Base-by-base conservation (phyloP, 768 basidiomycete species). In the Steccherinum ochraceum region DNA sequence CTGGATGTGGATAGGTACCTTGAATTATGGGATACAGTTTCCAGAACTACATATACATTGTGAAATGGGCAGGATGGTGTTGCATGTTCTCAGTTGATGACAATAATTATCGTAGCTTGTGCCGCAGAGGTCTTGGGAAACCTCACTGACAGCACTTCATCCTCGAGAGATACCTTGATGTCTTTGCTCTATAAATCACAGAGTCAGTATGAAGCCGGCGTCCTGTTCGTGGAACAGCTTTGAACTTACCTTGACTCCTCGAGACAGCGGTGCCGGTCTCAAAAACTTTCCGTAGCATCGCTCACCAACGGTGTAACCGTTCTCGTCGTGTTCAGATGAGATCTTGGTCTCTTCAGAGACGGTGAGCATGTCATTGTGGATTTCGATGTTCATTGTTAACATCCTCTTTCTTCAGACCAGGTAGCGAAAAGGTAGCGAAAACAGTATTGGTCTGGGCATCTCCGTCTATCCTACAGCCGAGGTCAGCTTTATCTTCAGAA, bases 381-480 rank as follows among this genome's bases (percentile, higher is more conserved):
- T 57, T 48, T 82, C 79, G 55, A 84, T n/a, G n/a, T n/a, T n/a
- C n/a, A n/a, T n/a, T 73, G 46, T 65, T 63, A 45, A 83, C 67
- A 52, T 81, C 65, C 43, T 79, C 74, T 24, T 76, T 73, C 50
- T 66, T 65, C 35, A 82, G 24, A n/a, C 81, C 81, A 0, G 83
- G 81, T 5, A 84, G 65, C 56, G 84, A 80, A 58, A 83, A 80
- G 5, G 69, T 63, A 40, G 80, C 80, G 0, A 75, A 77, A 30
- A 83, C 74, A 27, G 66, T 58, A 57, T 79, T 78, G 21, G 62
- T 65, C 20, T 75, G 68, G 0, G 57, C 43, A 51, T 79, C 66
- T 56, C 81, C 79, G 57, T 78, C n/a, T n/a, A n/a, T 49, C 43
- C 35, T n/a, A n/a, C n/a, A n/a, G n/a, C n/a, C n/a, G n/a, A n/a